These are phyloP conservation scores for Globisporangium barbulae DNA, from an alignment of 352 stramenopile species.

Conservation along the genomic window DNA sequence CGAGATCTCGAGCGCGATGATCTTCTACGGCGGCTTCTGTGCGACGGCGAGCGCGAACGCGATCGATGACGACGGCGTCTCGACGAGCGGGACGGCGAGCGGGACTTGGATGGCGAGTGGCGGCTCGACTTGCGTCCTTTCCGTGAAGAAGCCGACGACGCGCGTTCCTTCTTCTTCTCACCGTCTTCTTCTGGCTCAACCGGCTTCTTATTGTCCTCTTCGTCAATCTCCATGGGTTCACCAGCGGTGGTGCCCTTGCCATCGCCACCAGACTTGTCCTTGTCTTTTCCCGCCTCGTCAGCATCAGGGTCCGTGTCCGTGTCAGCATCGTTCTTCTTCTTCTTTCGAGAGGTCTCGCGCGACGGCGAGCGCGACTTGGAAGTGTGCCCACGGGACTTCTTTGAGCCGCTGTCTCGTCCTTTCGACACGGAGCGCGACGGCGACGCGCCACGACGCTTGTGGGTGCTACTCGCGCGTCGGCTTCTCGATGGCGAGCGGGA, in stretches of 20 bases:
- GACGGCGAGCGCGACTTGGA: constrained; percentile 33
- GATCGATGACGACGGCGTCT: constrained; percentile 47
- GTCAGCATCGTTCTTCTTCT: constrained; percentile 20
- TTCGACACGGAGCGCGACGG: constrained; percentile 14
- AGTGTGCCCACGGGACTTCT: constrained; percentile 16
- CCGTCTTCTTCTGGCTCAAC: constrained; percentile 1
- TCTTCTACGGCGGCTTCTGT: constrained; percentile 35
- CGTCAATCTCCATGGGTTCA: constrained; percentile 21
- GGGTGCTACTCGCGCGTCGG: constrained; percentile 11
- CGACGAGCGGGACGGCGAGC: constrained; percentile 53
- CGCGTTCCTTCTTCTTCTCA: constrained; percentile 18
- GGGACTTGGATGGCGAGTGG: constrained; percentile 50
- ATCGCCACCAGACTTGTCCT: not conserved
- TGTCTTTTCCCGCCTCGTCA: constrained; percentile 10
- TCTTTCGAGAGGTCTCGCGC: constrained; percentile 11
- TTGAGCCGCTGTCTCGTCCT: constrained; percentile 14
- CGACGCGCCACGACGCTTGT: constrained; percentile 7
- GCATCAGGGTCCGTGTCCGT: constrained; percentile 10
- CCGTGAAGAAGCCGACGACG: not conserved
- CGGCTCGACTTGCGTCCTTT: constrained; percentile 44
- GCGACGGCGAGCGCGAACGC: constrained; percentile 44
- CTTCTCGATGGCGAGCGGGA: constrained; percentile 25
- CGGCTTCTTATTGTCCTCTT: not conserved
- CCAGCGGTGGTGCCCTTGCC: constrained; percentile 12
- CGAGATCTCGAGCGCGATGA: constrained; percentile 48